These are phyloP conservation scores for Amanita rubescens DNA, from an alignment of 768 basidiomycete genomes.

Conservation along the genomic window DNA sequence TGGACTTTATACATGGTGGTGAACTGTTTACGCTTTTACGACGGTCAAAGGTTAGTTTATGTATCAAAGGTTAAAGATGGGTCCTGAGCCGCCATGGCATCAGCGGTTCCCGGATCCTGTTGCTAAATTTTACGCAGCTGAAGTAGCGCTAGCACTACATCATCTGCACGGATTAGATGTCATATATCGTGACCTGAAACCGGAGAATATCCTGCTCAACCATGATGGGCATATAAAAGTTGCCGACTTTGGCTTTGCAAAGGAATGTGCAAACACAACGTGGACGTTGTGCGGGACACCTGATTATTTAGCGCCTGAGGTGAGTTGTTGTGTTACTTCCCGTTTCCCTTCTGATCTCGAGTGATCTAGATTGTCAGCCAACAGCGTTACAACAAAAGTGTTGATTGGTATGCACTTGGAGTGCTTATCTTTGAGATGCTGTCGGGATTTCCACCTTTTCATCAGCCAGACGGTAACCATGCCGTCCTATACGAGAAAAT, in stretches of 20 bases:
- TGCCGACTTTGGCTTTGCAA: conserved; percentile 96
- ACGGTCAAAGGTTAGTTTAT: conserved; percentile 68
- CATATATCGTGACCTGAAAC: conserved; percentile 96
- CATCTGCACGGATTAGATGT: conserved; percentile 83
- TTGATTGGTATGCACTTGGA: conserved; percentile 98
- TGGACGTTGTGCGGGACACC: conserved; percentile 96
- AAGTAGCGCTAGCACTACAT: conserved; percentile 88
- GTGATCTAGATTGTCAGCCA: conserved; percentile 60
- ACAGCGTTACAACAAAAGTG: conserved; percentile 88
- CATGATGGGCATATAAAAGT: conserved; percentile 97
- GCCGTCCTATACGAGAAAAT: conserved; percentile 91
- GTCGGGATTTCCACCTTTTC: conserved; percentile 92
- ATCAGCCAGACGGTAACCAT: conserved; percentile 79
- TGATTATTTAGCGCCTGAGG: conserved; percentile 96
- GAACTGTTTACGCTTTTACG: conserved; percentile 92
- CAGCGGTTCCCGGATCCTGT: conserved; percentile 96
- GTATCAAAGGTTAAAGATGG: conserved; percentile 5
- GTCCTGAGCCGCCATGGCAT: conserved; percentile 12
- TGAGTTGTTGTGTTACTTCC: conserved; percentile 19
- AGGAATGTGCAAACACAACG: conserved; percentile 77
- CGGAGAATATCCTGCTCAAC: conserved; percentile 91
- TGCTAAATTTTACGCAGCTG: conserved; percentile 95
- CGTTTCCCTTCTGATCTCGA: conserved; percentile 9
- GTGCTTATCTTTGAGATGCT: conserved; percentile 98
- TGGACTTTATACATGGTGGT: conserved; percentile 95